phyloP scores from a whole-genome alignment of 2,329 filamentous ascomycete species.

The Aspergillus luchuensis region DNA sequence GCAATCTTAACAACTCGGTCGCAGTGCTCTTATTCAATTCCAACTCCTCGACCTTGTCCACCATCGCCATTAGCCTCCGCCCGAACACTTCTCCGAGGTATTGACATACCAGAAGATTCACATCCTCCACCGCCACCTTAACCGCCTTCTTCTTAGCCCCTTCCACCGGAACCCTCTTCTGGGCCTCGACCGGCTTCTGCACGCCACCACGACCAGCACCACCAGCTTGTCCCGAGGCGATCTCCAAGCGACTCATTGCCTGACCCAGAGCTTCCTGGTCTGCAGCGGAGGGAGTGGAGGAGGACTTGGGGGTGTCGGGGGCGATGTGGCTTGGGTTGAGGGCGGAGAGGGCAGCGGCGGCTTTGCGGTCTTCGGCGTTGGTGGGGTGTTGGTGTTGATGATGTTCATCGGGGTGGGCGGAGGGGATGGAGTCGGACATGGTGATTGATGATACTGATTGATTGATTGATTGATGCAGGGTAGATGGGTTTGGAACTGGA shows the following conservation, averaged over 20 bases:
- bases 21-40: conserved; percentile 51
- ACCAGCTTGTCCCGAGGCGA: conserved; percentile 34
- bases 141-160: conserved; percentile 44
- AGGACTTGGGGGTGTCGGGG: conserved; percentile 35
- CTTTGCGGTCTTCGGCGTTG: conserved; percentile 54
- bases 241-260: conserved; percentile 53
- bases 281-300: conserved; percentile 37
- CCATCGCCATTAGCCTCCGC: not conserved
- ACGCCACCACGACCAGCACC: conserved; percentile 6
- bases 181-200: conserved; percentile 24
- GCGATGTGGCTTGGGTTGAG: conserved; percentile 47
- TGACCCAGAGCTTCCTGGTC: conserved; percentile 53
- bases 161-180: conserved; percentile 32
- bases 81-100: not conserved
- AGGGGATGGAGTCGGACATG: conserved; percentile 50
- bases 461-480: not conserved
- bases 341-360: conserved; percentile 52
- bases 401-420: conserved; percentile 40
- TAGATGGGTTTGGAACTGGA: no score
- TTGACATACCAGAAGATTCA: conserved; percentile 48
- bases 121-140: conserved; percentile 50
- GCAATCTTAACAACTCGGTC: conserved; percentile 48
- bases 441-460: conserved; percentile 8
- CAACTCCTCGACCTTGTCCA: conserved; percentile 45
- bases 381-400: conserved; percentile 40